Conservation (phyloP, 1,284 basidiomycete genomes). For the Phenoliferia sp. region DNA sequence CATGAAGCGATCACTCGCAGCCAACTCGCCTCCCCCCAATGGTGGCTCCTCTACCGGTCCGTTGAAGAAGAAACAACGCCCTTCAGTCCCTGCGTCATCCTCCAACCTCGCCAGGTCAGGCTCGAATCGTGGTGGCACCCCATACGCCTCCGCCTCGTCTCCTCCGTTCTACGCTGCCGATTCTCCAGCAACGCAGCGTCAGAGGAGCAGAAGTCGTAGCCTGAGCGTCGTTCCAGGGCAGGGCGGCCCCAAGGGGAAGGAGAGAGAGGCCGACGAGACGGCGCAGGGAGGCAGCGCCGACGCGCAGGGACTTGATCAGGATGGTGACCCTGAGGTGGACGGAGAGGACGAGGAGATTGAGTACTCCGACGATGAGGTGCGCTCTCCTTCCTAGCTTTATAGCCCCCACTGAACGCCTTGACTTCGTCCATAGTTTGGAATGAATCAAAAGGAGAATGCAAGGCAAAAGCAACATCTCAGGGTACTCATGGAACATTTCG, state of each 20-base stretch:
- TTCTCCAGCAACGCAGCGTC: neutral
- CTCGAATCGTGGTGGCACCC: neutral
- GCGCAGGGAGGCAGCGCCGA: constrained; percentile 19
- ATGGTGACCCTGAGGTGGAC: constrained; percentile 40
- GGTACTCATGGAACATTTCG: constrained; percentile 80
- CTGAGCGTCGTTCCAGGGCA: constrained; percentile 5
- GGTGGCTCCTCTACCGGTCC: neutral
- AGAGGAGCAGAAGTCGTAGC: constrained; percentile 17
- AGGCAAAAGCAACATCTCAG: constrained; percentile 39
- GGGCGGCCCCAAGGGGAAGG: constrained; percentile 10
- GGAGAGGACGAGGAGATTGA: constrained; percentile 42
- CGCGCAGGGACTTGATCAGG: constrained; percentile 32
- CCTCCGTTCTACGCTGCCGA: constrained; percentile 3
- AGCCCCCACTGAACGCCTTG: neutral
- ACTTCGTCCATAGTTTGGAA: constrained; percentile 11
- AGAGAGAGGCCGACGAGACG: constrained; percentile 1
- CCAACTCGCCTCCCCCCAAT: neutral
- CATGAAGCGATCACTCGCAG: neutral
- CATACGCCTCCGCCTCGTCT: neutral
- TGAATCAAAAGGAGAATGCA: constrained; percentile 22
- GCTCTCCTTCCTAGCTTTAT: neutral
- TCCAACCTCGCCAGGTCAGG: neutral
- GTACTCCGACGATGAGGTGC: constrained; percentile 37
- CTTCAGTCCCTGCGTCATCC: neutral
- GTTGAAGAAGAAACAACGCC: neutral